Conservation (phyloP, 2,329 filamentous ascomycete genomes). For the Clarireedia sp. region DNA sequence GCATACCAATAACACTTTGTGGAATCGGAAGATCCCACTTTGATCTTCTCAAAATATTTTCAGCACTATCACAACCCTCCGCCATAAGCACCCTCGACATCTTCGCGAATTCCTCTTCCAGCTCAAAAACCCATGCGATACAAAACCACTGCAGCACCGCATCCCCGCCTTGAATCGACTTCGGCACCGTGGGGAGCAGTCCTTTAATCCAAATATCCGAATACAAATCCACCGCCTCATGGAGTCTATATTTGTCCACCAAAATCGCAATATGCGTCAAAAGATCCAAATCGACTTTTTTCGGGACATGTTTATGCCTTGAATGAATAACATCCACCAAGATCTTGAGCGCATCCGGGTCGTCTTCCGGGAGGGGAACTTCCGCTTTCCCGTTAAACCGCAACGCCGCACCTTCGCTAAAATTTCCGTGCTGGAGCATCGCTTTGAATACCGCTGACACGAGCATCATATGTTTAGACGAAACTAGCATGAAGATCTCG, state of each 20-base stretch:
- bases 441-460: constrained; percentile 25
- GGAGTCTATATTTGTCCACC: constrained; percentile 24
- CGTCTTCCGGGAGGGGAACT: constrained; percentile 26
- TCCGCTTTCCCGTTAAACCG: constrained; percentile 14
- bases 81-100: constrained; percentile 1
- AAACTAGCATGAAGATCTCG: constrained; percentile 17
- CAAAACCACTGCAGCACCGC: constrained; percentile 3
- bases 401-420: constrained; percentile 18
- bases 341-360: constrained; percentile 26
- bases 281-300: constrained; percentile 18
- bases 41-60: not conserved
- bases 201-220: constrained; percentile 8
- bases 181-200: not conserved
- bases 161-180: not conserved
- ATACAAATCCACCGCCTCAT: constrained; percentile 10
- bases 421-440: constrained; percentile 20
- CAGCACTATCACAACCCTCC: not conserved
- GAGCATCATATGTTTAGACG: constrained; percentile 19
- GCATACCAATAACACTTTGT: not conserved
- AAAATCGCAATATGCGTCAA: constrained; percentile 26
- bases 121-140: constrained; percentile 8
- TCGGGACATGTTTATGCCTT: constrained; percentile 19
- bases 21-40: not conserved
- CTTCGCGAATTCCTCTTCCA: not conserved
- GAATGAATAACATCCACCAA: constrained; percentile 30